Conservation (phyloP, 2,329 filamentous ascomycete species). For the Aspergillus sojae region DNA sequence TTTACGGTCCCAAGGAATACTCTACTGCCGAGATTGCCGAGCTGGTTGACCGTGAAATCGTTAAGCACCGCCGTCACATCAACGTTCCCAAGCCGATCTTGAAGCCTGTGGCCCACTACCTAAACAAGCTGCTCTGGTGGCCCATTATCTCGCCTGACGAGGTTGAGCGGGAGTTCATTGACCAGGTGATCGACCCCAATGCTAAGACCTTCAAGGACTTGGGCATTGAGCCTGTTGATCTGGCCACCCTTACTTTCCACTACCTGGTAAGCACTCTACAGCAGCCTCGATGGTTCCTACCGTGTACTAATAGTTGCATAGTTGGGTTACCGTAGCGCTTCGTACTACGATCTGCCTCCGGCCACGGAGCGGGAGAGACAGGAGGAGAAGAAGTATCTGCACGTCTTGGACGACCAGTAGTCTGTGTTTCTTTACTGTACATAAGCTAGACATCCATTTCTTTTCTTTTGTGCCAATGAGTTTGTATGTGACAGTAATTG, state of each 20-base stretch:
- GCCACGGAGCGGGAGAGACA: constrained; percentile 91
- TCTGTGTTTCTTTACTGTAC: constrained; percentile 42
- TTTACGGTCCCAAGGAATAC: constrained; percentile 93
- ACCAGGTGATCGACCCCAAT: constrained; percentile 84
- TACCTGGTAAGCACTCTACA: constrained; percentile 72
- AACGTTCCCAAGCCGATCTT: constrained; percentile 83
- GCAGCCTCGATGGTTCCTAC: neutral
- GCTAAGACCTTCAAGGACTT: constrained; percentile 97
- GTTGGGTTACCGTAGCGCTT: constrained; percentile 87
- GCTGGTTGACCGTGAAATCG: constrained; percentile 88
- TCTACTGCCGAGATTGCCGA: constrained; percentile 83
- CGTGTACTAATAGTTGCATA: constrained; percentile 41
- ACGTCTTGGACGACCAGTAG: constrained; percentile 86
- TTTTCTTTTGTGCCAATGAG: constrained; percentile 32
- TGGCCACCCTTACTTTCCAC: constrained; percentile 85
- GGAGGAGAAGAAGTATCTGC: constrained; percentile 95
- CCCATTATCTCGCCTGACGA: constrained; percentile 79
- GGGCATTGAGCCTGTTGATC: constrained; percentile 83
- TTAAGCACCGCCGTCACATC: constrained; percentile 85
- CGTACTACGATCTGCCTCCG: constrained; percentile 90
- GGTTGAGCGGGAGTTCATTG: constrained; percentile 87
- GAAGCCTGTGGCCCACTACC: constrained; percentile 70
- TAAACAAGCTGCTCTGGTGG: constrained; percentile 91
- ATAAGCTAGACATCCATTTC: constrained; percentile 42
- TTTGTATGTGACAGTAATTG: neutral